Evolutionary conservation across 2,329 filamentous ascomycete species (phyloP).

Genomic region (Fusarium sp.): DNA sequence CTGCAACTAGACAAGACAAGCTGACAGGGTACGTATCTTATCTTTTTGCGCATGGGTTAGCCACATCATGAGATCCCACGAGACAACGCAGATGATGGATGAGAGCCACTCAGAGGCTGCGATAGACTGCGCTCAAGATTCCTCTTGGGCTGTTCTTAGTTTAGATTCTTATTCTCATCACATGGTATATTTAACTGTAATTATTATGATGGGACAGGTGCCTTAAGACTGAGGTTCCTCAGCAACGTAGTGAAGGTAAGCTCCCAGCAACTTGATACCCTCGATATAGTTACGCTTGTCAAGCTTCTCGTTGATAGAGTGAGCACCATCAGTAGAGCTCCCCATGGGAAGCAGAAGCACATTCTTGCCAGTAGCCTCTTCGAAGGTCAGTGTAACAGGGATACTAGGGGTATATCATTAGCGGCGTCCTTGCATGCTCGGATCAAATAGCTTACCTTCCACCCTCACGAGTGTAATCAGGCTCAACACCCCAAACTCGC

Average conservation of each 20-base stretch:
- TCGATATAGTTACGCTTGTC: slow-evolving; percentile 98
- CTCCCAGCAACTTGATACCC: slow-evolving; percentile 93
- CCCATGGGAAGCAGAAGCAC: slow-evolving; percentile 96
- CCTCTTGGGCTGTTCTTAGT: neutral
- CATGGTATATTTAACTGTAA: slow-evolving; percentile 27
- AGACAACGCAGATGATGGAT: neutral
- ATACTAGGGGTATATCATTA: slow-evolving; percentile 70
- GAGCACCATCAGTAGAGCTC: slow-evolving; percentile 93
- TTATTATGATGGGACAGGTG: slow-evolving; percentile 6
- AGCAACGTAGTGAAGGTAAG: slow-evolving; percentile 95
- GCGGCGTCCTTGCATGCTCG: slow-evolving; percentile 6
- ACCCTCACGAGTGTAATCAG: slow-evolving; percentile 95
- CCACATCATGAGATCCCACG: neutral
- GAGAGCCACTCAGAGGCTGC: neutral
- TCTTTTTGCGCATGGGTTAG: neutral
- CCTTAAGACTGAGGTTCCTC: slow-evolving; percentile 76
- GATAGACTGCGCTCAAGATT: neutral
- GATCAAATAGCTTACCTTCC: slow-evolving; percentile 73
- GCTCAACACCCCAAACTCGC: slow-evolving; percentile 91
- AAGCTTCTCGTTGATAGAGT: slow-evolving; percentile 98
- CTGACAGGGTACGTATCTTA: slow-evolving; percentile 33
- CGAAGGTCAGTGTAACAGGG: slow-evolving; percentile 95
- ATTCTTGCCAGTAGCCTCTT: slow-evolving; percentile 98
- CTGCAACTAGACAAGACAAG: neutral
- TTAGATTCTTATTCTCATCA: slow-evolving; percentile 18